Evolutionary conservation across 495 filamentous ascomycete species (phyloP).

Genomic region (Talaromyces thailandensis): DNA sequence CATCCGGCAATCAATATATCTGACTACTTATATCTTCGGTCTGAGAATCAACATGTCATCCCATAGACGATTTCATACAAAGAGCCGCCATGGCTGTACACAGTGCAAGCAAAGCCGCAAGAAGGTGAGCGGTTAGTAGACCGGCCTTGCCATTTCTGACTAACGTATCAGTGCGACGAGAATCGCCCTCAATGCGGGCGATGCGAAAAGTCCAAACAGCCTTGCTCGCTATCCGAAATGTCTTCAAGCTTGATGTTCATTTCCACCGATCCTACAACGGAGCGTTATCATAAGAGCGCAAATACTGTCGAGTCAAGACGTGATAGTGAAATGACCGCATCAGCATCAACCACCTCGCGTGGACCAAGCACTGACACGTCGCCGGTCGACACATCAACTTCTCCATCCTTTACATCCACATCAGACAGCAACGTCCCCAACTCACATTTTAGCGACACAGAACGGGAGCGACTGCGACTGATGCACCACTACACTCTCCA

Average conservation of each 20-base stretch:
- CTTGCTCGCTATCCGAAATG: neutral
- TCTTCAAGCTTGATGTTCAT: conserved; percentile 3
- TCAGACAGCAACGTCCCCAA: neutral
- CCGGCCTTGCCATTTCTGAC: neutral
- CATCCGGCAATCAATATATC: neutral
- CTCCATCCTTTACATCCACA: neutral
- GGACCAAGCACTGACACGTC: neutral
- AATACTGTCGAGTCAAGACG: neutral
- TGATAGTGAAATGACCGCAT: neutral
- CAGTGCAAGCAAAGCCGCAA: conserved; percentile 23
- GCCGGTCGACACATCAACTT: neutral
- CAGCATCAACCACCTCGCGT: neutral
- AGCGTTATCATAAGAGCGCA: neutral
- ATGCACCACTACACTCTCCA: conserved; percentile 4
- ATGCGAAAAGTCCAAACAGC: neutral
- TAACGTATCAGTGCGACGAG: conserved; percentile 4
- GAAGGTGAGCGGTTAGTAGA: conserved; percentile 1
- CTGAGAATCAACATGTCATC: conserved; percentile 20
- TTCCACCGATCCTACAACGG: neutral
- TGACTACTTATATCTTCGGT: neutral
- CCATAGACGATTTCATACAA: conserved; percentile 24
- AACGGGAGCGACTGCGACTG: neutral
- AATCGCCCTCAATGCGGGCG: neutral
- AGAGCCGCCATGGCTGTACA: conserved; percentile 25
- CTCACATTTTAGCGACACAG: neutral